Conservation (phyloP, 2,329 filamentous ascomycete species). For the Aspergillus sp. region DNA sequence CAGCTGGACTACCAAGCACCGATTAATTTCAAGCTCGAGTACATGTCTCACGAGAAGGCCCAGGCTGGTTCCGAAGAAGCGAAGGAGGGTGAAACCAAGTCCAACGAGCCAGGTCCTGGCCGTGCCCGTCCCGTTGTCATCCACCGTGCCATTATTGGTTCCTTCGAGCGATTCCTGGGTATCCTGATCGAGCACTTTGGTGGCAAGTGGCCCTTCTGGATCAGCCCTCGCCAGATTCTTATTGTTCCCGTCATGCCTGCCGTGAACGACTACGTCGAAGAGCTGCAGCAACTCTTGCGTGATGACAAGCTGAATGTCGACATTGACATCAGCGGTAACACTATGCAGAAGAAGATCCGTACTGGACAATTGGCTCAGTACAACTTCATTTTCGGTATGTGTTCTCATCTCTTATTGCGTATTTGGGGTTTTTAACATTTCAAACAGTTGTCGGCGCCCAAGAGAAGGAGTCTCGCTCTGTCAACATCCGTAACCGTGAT, state of each 20-base stretch:
- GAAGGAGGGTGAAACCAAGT: slow-evolving; percentile 36
- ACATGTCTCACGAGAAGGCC: slow-evolving; percentile 63
- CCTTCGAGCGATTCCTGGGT: slow-evolving; percentile 47
- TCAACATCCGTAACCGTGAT: slow-evolving; percentile 60
- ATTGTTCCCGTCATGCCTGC: slow-evolving; percentile 46
- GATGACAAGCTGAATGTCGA: slow-evolving; percentile 43
- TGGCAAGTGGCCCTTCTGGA: slow-evolving; percentile 49
- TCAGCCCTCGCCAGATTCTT: slow-evolving; percentile 45
- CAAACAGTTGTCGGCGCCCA: slow-evolving; percentile 53
- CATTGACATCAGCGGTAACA: slow-evolving; percentile 44
- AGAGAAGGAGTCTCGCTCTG: slow-evolving; percentile 52
- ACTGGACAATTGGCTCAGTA: slow-evolving; percentile 43
- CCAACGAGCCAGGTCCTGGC: slow-evolving; percentile 30
- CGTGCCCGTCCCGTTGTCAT: slow-evolving; percentile 47
- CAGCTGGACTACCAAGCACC: slow-evolving; percentile 87
- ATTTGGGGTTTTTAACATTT: slow-evolving; percentile 10
- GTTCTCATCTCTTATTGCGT: not conserved
- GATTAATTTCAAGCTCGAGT: slow-evolving; percentile 80
- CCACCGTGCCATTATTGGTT: slow-evolving; percentile 46
- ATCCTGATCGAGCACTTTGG: slow-evolving; percentile 47
- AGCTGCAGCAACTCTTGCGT: slow-evolving; percentile 40
- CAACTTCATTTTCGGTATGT: slow-evolving; percentile 47
- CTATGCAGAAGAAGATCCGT: slow-evolving; percentile 48
- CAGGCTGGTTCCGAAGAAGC: slow-evolving; percentile 45
- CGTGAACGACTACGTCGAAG: slow-evolving; percentile 43